Base-by-base conservation (phyloP, 805 yeast species). In the Wickerhamiella nectarea region DNA sequence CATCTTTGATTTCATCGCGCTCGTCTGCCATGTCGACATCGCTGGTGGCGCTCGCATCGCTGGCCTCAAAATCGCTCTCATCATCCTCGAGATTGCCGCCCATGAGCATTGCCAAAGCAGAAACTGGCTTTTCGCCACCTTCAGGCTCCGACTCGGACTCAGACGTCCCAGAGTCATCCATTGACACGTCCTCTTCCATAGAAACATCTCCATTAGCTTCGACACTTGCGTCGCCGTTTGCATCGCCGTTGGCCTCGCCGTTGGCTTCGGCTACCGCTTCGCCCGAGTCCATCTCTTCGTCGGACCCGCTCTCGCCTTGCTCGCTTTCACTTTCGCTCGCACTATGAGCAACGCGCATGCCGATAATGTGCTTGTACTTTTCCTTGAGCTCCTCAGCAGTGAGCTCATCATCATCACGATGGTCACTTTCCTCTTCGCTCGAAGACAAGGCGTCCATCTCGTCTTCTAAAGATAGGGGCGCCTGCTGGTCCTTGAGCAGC, bases 381-480 rank as follows among this genome's bases (percentile, higher is more conserved):
- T 67, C 65, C 36, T 65, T 63, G 50, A 77, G 66, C 54, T 75
- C 72, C 35, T 75, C 80, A 1, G 76, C 67, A 0, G 78, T 62
- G 34, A 78, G 60, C 21, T 68, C 61, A 49, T 65, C 66, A 50
- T 76, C 83, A 36, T 66, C 68, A 5, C 55, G 59, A 10, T 51
- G 28, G 14, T 43, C 50, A 10, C 47, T 18, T 31, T 35, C 48
- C 1, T 39, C 39, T 21, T 56, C 63, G 28, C 57, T 46, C 14
- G 50, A 50, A n/a, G n/a, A n/a, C 2, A 52, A 34, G 1, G 47
- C 49, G 21, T 45, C 25, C 43, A 40, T 41, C 29, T 46, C 46
- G 24, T 72, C 75, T 45, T 81, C 60, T 50, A 89, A 94, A 1
- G 94, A 93, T 20, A 34, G 36, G 14, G 31, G 24, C 14, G 25